These are phyloP conservation scores for Polyplosphaeria fusca DNA, from an alignment of 495 filamentous ascomycete species.

Conservation along the genomic window DNA sequence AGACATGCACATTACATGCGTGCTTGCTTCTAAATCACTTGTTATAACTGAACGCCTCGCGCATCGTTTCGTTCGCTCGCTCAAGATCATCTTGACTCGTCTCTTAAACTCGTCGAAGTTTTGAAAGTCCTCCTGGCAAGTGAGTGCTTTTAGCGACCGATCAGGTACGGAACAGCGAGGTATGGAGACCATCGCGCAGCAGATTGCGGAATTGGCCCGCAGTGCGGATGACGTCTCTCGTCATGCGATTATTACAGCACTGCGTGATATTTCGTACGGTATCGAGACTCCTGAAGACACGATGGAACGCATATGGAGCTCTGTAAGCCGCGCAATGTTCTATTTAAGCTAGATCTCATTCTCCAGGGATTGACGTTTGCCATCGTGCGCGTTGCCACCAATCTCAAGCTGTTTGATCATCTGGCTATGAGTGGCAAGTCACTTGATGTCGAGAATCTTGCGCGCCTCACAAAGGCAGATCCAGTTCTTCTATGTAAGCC, in stretches of 20 bases:
- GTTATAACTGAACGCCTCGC: too few relatives aligned
- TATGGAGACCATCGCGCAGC: neutral
- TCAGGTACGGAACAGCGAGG: too few relatives aligned
- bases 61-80: too few relatives aligned
- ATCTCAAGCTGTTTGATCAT: neutral
- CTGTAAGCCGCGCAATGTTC: neutral
- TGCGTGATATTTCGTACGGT: neutral
- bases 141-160: too few relatives aligned
- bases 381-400: neutral
- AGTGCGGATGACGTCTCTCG: neutral
- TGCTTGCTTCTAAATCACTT: too few relatives aligned
- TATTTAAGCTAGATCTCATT: neutral
- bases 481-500: neutral
- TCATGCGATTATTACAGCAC: neutral
- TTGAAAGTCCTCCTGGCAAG: too few relatives aligned
- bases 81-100: too few relatives aligned
- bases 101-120: too few relatives aligned
- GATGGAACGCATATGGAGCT: neutral
- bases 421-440: neutral
- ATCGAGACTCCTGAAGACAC: slow-evolving; percentile 4
- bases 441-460: neutral
- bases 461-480: neutral
- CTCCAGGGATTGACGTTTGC: neutral
- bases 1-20: too few relatives aligned
- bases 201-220: neutral